A percentile compares a stretch with the other conserved stretches of the same genome.
phyloP scores from a whole-genome alignment of 345 rosid genomes.

The Eucalyptus leucophloia region DNA sequence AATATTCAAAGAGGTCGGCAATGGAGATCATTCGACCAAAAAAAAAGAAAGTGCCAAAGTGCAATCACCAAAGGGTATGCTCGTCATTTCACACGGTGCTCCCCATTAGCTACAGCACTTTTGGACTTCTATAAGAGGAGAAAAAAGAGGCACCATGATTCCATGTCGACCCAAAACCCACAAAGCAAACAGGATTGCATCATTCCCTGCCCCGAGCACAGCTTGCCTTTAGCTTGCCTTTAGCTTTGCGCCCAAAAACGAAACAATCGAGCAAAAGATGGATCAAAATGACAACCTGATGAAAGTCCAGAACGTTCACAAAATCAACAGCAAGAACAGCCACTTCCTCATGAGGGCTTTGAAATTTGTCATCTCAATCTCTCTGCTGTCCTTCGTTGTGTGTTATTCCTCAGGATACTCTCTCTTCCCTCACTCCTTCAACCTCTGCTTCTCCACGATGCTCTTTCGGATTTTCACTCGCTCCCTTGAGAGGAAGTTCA shows the following conservation, averaged over 20 bases:
- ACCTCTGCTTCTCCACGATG: constrained; percentile 14
- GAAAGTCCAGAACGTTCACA: not conserved
- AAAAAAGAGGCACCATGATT: not conserved
- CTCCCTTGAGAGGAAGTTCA: constrained; percentile 31
- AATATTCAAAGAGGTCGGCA: no score
- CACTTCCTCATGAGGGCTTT: constrained; percentile 1
- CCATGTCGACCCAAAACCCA: not conserved
- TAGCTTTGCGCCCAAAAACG: not conserved
- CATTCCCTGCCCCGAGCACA: not conserved
- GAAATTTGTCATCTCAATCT: constrained; percentile 5
- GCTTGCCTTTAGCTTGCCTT: not conserved
- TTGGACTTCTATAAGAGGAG: no score
- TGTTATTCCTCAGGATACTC: constrained; percentile 14
- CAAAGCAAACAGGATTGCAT: not conserved
- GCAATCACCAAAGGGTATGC: not conserved
- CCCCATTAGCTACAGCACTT: not conserved
- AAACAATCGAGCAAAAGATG: not conserved
- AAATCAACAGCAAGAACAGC: not conserved
- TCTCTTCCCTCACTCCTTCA: constrained; percentile 13
- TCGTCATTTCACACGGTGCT: not conserved
- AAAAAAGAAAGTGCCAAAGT: no score
- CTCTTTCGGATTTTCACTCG: constrained; percentile 21
- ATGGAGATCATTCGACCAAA: no score
- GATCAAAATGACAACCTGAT: not conserved
- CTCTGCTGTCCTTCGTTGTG: constrained; percentile 12